These are phyloP conservation scores for Cladosporium sp. DNA, from an alignment of 2,329 filamentous ascomycete genomes.

Conservation along the genomic window DNA sequence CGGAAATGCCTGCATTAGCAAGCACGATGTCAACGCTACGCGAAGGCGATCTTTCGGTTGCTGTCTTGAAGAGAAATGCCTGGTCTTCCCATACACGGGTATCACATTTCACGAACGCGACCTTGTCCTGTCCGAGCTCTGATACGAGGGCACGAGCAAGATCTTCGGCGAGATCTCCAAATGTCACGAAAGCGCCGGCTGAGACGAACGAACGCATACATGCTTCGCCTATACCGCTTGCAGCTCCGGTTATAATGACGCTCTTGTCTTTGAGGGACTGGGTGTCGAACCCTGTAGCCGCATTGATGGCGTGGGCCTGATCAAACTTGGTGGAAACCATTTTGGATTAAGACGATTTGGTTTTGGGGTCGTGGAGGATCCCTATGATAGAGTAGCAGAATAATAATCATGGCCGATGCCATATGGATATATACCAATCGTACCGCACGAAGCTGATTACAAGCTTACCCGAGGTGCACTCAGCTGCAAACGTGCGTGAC, in stretches of 20 bases:
- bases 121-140: conserved; percentile 29
- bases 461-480: conserved; percentile 9
- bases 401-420: not conserved
- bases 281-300: conserved; percentile 34
- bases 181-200: conserved; percentile 33
- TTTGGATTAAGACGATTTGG: not conserved
- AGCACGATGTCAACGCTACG: conserved; percentile 26
- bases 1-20: conserved; percentile 28
- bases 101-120: conserved; percentile 29
- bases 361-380: not conserved
- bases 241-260: conserved; percentile 48
- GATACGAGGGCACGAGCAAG: conserved; percentile 25
- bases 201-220: conserved; percentile 30
- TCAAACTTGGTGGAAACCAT: not conserved
- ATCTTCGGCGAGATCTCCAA: conserved; percentile 30
- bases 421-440: not conserved
- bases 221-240: conserved; percentile 35
- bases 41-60: conserved; percentile 18
- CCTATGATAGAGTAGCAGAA: not conserved
- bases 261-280: conserved; percentile 40
- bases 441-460: conserved; percentile 1
- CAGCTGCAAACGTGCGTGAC: not conserved
- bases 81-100: conserved; percentile 31
- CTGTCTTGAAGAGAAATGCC: conserved; percentile 27
- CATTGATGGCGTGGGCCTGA: conserved; percentile 26